These are phyloP conservation scores for Globisporangium lucens DNA, from an alignment of 352 stramenopile species.

Conservation along the genomic window DNA sequence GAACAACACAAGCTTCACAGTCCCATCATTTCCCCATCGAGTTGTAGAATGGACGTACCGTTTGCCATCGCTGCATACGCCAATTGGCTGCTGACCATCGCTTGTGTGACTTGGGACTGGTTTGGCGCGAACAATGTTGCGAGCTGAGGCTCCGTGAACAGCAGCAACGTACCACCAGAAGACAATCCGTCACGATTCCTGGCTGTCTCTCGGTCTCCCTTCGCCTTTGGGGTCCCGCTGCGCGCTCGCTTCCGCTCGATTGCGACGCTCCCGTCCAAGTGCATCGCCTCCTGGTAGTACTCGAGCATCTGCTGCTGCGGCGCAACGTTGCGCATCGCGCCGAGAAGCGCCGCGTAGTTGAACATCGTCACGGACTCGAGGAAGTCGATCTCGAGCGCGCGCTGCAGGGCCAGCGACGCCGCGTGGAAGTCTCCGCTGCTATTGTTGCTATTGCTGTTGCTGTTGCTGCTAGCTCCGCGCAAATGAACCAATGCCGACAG, in stretches of 20 bases:
- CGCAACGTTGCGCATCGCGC: slow-evolving; percentile 36
- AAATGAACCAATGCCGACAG: slow-evolving; percentile 47
- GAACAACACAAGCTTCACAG: background rate
- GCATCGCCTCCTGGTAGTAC: slow-evolving; percentile 24
- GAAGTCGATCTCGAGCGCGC: slow-evolving; percentile 56
- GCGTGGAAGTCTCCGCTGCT: slow-evolving; percentile 39
- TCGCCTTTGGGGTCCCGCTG: background rate
- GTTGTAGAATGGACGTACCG: slow-evolving; percentile 20
- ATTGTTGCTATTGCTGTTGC: background rate
- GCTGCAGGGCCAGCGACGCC: slow-evolving; percentile 44
- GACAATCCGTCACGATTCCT: background rate
- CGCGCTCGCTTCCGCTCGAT: slow-evolving; percentile 21
- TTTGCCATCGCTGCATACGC: slow-evolving; percentile 43
- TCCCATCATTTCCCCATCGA: background rate
- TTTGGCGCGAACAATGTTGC: slow-evolving; percentile 22
- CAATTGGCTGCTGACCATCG: slow-evolving; percentile 29
- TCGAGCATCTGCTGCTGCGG: slow-evolving; percentile 64
- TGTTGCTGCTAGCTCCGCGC: slow-evolving; percentile 2
- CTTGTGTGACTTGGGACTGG: slow-evolving; percentile 11
- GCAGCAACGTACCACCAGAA: background rate
- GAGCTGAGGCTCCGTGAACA: slow-evolving; percentile 20
- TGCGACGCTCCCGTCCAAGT: background rate
- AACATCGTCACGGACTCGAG: slow-evolving; percentile 45
- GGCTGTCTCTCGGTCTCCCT: background rate
- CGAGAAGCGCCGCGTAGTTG: slow-evolving; percentile 70